These are phyloP conservation scores for Colletotrichum incanum DNA, from an alignment of 2,329 filamentous ascomycete species.

Conservation along the genomic window DNA sequence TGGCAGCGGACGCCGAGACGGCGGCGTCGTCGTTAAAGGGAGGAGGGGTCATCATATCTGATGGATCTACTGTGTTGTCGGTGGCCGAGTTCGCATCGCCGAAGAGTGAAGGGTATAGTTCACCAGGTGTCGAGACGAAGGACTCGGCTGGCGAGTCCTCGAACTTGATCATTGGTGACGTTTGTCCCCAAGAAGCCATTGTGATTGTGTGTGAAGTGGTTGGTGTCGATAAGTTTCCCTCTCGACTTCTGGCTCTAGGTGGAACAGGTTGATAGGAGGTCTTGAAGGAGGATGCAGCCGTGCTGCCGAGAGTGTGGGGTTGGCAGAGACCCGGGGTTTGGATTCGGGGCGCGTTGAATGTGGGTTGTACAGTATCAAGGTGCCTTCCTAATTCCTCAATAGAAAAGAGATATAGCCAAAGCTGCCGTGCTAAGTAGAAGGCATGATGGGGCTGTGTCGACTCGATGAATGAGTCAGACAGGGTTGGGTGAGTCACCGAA, in stretches of 20 bases:
- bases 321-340: conserved; percentile 19
- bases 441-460: conserved; percentile 48
- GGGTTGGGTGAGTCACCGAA: conserved; percentile 37
- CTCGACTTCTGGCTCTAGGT: conserved; percentile 34
- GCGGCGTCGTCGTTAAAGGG: conserved; percentile 52
- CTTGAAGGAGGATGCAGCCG: conserved; percentile 1
- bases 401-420: conserved; percentile 50
- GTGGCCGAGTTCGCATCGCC: conserved; percentile 48
- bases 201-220: conserved; percentile 42
- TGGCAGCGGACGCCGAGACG: conserved; percentile 45
- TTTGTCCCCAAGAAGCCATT: conserved; percentile 60
- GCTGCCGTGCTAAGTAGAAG: conserved; percentile 31
- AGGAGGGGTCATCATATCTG: conserved; percentile 67
- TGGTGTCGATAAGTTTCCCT: conserved; percentile 21
- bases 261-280: not conserved
- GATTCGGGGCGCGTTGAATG: conserved; percentile 32
- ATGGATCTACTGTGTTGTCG: conserved; percentile 58
- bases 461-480: conserved; percentile 47
- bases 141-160: conserved; percentile 70
- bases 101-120: conserved; percentile 67
- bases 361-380: conserved; percentile 46
- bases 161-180: conserved; percentile 65
- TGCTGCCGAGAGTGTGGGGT: conserved; percentile 4
- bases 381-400: conserved; percentile 58
- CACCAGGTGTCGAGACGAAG: conserved; percentile 65